Evolutionary conservation across 352 stramenopile species (phyloP), one percentile per base, ranked within the genome.

Genomic region (Phytophthora fragariaefolia): DNA sequence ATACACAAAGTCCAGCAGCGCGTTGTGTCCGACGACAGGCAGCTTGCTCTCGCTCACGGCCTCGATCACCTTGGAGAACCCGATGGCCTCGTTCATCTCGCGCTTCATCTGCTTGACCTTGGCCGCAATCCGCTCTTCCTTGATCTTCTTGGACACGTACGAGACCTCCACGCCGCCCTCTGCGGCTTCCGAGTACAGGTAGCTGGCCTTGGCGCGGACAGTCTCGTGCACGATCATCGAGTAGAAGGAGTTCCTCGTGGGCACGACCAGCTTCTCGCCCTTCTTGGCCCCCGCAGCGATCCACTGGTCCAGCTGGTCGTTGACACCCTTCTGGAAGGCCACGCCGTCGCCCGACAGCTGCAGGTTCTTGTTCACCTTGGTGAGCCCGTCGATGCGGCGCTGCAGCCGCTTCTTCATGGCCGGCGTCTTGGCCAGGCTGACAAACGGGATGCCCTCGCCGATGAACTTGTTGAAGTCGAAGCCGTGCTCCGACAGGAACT

Each of bases 381-480:
- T 80, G 0, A 91, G 71, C 46, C 71, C 83, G 32, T 90, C 79
- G 42, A 93, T 85, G 4, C 76, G 76, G 40, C 75, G 74, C 46
- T 93, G 66, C 23, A 91, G 65, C 1, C 66, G 73, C 49, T 89
- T 84, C 58, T 82, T 75, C 58, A 92, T 80, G 12, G 15, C 28
- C 2, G 74, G 45, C n/a, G 79, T 85, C 57, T 83, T 83, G 32
- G 70, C 53, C 15, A 90, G 59, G 43, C 87, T 88, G 24, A 93
- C 65, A 58, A 92, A 94, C 24, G 82, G 75, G 59, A 96, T 92
- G 55, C 87, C 87, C n/a, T 96, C 82, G 18, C 65, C 68, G 63
- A 96, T 93, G 56, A 90, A 91, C 66, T 92, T 92, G 74, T 93
- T 94, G 43, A 96, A 96, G 58, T 96, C 87, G 60, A 96, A 96